Percentiles rank a stretch among this genome's conserved stretches.
phyloP scores from a whole-genome alignment of 108 stramenopile genomes.

The Conticribra weissflogii region DNA sequence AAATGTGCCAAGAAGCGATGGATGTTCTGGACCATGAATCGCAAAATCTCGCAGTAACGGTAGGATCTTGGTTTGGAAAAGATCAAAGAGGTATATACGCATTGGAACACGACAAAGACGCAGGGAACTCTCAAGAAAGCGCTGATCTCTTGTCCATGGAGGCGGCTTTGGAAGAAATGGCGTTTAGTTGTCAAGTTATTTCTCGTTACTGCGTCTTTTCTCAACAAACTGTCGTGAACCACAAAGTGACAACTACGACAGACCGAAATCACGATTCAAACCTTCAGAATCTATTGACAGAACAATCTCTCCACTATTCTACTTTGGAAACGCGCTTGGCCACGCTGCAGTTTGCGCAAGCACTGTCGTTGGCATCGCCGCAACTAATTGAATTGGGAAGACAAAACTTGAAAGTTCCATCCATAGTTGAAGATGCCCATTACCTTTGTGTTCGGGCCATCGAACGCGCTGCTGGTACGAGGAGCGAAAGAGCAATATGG shows the following conservation, averaged over 20 bases:
- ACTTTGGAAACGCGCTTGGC: conserved; percentile 45
- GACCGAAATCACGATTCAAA: conserved; percentile 11
- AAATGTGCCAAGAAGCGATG: conserved; percentile 62
- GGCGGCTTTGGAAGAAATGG: conserved; percentile 80
- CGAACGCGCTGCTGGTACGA: conserved; percentile 78
- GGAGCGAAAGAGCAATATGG: conserved; percentile 75
- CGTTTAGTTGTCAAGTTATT: conserved; percentile 75
- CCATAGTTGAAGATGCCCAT: conserved; percentile 86
- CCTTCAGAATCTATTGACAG: conserved; percentile 42
- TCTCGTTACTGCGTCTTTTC: conserved; percentile 62
- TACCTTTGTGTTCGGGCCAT: conserved; percentile 74
- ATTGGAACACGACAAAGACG: conserved; percentile 16
- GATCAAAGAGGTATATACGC: conserved; percentile 44
- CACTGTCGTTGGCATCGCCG: conserved; percentile 39
- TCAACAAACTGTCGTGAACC: conserved; percentile 11
- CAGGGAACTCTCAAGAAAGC: conserved; percentile 1
- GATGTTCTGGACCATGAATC: conserved; percentile 68
- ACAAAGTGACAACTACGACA: conserved; percentile 5
- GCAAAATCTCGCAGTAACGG: conserved; percentile 61
- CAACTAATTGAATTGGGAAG: conserved; percentile 48
- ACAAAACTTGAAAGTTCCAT: conserved; percentile 62
- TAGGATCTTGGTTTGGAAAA: conserved; percentile 75
- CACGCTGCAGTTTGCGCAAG: conserved; percentile 47
- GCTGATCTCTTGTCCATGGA: conserved; percentile 52
- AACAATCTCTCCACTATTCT: conserved; percentile 49